These are phyloP conservation scores for Aleurites moluccanus DNA, from an alignment of 441 rosid genomes.

Conservation along the genomic window DNA sequence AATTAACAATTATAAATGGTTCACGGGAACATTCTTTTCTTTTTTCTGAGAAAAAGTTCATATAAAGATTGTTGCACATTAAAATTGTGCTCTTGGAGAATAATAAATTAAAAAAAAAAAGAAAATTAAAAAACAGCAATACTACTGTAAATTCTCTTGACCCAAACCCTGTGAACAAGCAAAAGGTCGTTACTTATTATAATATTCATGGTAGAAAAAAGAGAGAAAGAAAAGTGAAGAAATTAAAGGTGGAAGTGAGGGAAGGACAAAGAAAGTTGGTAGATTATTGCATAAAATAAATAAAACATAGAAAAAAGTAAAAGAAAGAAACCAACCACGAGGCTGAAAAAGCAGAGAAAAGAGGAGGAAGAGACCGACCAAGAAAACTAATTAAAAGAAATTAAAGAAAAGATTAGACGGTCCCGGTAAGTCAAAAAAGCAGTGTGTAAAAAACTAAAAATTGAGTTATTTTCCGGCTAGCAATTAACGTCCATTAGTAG, in stretches of 20 bases:
- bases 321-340: constrained; percentile 1
- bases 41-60: no score
- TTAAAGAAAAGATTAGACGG: constrained; percentile 6
- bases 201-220: no score
- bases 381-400: not conserved
- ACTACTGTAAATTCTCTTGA: no score
- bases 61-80: no score
- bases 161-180: not conserved
- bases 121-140: no score
- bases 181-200: no score
- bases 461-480: constrained; percentile 7
- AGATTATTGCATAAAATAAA: not conserved
- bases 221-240: no score
- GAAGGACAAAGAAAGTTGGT: not conserved
- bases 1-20: no score
- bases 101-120: no score
- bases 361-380: not conserved
- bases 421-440: constrained; percentile 27
- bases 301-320: not conserved
- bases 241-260: not conserved
- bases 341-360: constrained; percentile 10
- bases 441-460: not conserved
- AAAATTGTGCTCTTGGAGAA: no score
- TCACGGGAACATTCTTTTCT: no score
- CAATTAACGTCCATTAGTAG: constrained; percentile 31